phyloP scores from a whole-genome alignment of 1,139 yeast species.

The Suhomyces coccinellae region DNA sequence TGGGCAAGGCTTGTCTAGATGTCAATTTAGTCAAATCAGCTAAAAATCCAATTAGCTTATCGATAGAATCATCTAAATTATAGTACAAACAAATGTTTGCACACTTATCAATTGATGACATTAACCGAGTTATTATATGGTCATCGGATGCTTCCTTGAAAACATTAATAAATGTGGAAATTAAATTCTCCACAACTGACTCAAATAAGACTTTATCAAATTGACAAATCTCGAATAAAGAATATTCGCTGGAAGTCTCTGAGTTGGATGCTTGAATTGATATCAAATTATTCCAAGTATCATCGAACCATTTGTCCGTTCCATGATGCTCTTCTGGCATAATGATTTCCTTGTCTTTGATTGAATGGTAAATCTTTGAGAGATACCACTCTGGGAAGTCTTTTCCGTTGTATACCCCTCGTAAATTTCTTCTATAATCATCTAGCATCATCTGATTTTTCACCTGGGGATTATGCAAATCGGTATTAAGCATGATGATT shows the following conservation, averaged over 20 bases:
- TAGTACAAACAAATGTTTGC: constrained; percentile 73
- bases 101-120: constrained; percentile 84
- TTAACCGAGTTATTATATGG: constrained; percentile 80
- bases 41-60: constrained; percentile 61
- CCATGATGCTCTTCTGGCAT: constrained; percentile 98
- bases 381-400: constrained; percentile 89
- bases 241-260: constrained; percentile 20
- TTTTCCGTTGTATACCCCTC: constrained; percentile 73
- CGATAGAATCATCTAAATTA: constrained; percentile 56
- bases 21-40: constrained; percentile 63
- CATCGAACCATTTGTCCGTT: constrained; percentile 86
- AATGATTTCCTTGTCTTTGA: constrained; percentile 83
- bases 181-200: constrained; percentile 57
- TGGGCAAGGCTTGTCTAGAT: constrained; percentile 15
- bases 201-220: constrained; percentile 75
- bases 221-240: constrained; percentile 30
- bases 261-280: constrained; percentile 42
- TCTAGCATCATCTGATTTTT: constrained; percentile 86
- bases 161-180: constrained; percentile 70
- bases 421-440: constrained; percentile 74
- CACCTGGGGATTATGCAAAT: constrained; percentile 74
- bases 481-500: constrained; percentile 76
- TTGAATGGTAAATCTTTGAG: constrained; percentile 75
- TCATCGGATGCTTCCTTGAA: constrained; percentile 91
- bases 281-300: constrained; percentile 85